Evolutionary conservation across 1,284 basidiomycete genomes (phyloP), one percentile per base, ranked within the genome.

Genomic region (Microbotryum lychnidis-dioicae): DNA sequence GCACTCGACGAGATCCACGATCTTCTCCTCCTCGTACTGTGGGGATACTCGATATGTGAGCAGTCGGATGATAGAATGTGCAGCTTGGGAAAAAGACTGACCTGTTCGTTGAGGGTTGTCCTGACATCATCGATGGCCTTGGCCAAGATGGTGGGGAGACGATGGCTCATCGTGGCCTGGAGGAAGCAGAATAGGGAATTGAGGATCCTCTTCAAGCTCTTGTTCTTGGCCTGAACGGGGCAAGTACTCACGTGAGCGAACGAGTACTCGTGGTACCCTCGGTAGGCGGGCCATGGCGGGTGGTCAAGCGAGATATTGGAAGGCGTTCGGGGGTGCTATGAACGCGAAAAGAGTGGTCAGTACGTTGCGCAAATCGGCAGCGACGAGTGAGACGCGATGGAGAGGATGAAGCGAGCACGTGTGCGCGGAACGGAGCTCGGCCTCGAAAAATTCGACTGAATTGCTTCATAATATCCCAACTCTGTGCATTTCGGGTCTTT

Each of bases 111-210:
- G 71, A 97, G 81, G 33, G 93, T 97, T 72, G 85, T 83, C 67
- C 89, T 87, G 31, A 87, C 82, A 73, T 97, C 93, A 72, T 96
- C 91, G 72, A 97, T 93, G 9, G 88, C 93, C 78, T 97, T 97
- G 68, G 91, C 91, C 53, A 97, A 66, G 50, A 68, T 68, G 31
- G 68, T 65, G 23, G 67, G 65, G 12, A 69, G 60, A 61, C 64
- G 65, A 9, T 61, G 57, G 14, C 65, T 60, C 66, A 73, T 70
- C 4, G 71, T 70, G 7, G 68, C 70, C 48, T 71, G 61, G 1
- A 25, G 56, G 37, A 33, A 52, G 14, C 20, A 49, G 54, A 31
- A 1, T 31, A 10, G 25, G 54, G 12, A 29, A 8, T 42, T 50
- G n/a, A 55, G 49, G 54, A 57, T 18, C 53, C 37, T 37, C 25